Base-by-base conservation (phyloP, 352 stramenopile species). In the Globisporangium spiculum region DNA sequence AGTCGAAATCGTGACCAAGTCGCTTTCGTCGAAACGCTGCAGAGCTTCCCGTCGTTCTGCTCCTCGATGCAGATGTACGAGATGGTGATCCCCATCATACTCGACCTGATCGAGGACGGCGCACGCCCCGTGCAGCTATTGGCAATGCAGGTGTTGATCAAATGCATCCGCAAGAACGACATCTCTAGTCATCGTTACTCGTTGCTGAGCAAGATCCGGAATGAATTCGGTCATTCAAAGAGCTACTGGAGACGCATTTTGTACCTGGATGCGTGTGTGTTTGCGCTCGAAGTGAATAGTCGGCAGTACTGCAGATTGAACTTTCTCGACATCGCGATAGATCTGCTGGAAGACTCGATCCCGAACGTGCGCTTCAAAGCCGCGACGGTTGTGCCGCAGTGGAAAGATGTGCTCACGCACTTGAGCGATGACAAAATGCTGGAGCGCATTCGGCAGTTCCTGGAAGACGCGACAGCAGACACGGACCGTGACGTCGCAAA, bases 351-450 rank as follows among this genome's bases (percentile, higher is more conserved):
- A 9, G 87, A 94, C 18, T 68, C 79, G 2, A 72, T 94, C 5
- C 84, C 87, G 2, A 94, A 93, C 36, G 85, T 94, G 0, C 82
- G 85, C n/a, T 69, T 90, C 4, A 93, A 93, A 60, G 87, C 87
- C 0, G 77, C 86, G 4, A 77, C 83, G 9, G 67, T 90, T 5
- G 72, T 94, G 2, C 82, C 83, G 18, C 58, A 83, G 46, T 94
- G 87, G 87, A 90, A 82, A 74, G 72, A 78, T 32, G 68, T 87
- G 34, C 69, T 91, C 12, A 73, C 73, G 44, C 73, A 81, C 65
- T 69, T 88, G 55, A 78, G 69, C 2, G 87, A 94, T 52, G 82
- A 92, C 61, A 93, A 93, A 64, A 76, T 83, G 63, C 72, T 92
- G 14, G 80, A 92, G 16, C 85, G 86, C 7, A 86, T 95, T n/a